Conservation (phyloP, 768 basidiomycete species). For the Postia placenta region DNA sequence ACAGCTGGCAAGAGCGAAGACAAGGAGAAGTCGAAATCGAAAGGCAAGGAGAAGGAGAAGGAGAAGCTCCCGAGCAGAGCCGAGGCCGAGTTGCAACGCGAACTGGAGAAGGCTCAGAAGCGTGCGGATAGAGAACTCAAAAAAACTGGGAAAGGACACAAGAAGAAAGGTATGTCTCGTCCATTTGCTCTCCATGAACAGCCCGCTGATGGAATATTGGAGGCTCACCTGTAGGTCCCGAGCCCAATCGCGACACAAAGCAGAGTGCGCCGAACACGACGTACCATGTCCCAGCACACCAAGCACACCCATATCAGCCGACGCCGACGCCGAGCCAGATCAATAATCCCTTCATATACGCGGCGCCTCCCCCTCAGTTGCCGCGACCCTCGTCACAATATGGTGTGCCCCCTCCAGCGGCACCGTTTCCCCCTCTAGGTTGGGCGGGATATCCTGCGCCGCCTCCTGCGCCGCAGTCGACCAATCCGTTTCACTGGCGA, state of each 20-base stretch:
- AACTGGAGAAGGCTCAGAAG: constrained; percentile 34
- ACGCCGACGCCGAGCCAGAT: constrained; percentile 38
- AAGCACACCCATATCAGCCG: constrained; percentile 30
- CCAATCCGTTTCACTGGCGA: background rate
- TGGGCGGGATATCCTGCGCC: too few relatives aligned
- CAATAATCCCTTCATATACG: constrained; percentile 35
- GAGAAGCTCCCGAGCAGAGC: background rate
- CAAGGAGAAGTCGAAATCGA: constrained; percentile 17
- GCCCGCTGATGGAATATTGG: too few relatives aligned
- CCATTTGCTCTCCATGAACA: too few relatives aligned
- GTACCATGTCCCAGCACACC: constrained; percentile 26
- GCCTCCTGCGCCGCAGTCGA: too few relatives aligned
- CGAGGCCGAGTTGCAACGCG: constrained; percentile 15
- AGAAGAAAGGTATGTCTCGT: constrained; percentile 28
- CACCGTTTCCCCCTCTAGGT: background rate
- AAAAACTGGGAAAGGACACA: constrained; percentile 26
- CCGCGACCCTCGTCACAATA: too few relatives aligned
- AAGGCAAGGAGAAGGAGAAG: constrained; percentile 21
- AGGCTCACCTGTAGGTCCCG: background rate
- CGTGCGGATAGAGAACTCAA: constrained; percentile 26
- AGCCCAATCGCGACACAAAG: constrained; percentile 6
- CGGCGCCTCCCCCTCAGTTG: constrained; percentile 27
- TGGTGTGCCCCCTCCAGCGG: too few relatives aligned
- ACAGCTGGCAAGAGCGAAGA: constrained; percentile 4
- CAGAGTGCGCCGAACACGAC: background rate